phyloP scores from a whole-genome alignment of 371 early-diverging fungal genomes.

The Caulochytrium protostelioides region DNA sequence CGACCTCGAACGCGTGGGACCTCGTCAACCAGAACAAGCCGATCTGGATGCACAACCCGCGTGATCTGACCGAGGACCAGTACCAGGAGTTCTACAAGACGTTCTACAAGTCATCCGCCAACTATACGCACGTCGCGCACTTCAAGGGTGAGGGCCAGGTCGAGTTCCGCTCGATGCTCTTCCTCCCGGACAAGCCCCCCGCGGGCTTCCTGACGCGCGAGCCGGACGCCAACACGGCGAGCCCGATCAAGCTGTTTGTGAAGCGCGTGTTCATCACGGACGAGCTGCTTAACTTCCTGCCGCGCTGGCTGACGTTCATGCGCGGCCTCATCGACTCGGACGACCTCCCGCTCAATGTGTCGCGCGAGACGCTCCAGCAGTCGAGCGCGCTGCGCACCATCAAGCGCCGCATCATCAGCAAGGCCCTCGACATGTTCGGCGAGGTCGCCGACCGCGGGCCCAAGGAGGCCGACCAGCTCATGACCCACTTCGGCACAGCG shows the following conservation, averaged over 20 bases:
- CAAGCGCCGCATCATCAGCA: conserved; percentile 60
- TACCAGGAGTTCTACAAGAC: conserved; percentile 67
- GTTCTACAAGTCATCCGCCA: conserved; percentile 42
- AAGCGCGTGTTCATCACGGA: conserved; percentile 89
- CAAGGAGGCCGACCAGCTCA: conserved; percentile 47
- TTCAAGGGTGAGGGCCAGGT: conserved; percentile 72
- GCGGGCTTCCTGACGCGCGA: conserved; percentile 39
- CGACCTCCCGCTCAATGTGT: conserved; percentile 85
- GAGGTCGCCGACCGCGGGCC: conserved; percentile 46
- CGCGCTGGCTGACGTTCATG: conserved; percentile 46
- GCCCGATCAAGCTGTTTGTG: conserved; percentile 73
- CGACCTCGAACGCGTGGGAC: conserved; percentile 37
- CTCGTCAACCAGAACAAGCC: conserved; percentile 64
- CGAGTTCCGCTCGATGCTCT: conserved; percentile 65
- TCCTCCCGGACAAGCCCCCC: conserved; percentile 50
- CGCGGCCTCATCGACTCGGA: conserved; percentile 77
- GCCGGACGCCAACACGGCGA: conserved; percentile 25
- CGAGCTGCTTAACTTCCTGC: conserved; percentile 51
- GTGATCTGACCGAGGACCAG: conserved; percentile 50
- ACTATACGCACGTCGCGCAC: conserved; percentile 47
- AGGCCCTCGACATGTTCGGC: conserved; percentile 64
- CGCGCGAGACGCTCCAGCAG: conserved; percentile 85
- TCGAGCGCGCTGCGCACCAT: conserved; percentile 54
- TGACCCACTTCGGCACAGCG: conserved; percentile 43
- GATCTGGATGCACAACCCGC: conserved; percentile 72